phyloP scores from a whole-genome alignment of 768 basidiomycete genomes.

The Lactifluus subvellereus region DNA sequence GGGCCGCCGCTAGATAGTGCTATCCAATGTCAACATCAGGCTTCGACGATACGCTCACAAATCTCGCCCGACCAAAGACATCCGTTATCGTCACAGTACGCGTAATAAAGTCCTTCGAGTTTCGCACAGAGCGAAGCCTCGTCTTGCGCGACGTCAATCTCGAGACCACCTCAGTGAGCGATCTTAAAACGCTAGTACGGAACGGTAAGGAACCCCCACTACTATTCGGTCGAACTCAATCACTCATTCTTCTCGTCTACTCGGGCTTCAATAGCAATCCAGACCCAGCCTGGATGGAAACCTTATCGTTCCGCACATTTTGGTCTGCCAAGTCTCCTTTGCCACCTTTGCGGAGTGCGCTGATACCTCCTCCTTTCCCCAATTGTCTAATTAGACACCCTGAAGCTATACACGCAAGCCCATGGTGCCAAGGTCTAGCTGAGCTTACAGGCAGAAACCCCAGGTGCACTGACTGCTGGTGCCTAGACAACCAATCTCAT shows the following conservation, averaged over 20 bases:
- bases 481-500: constrained; percentile 90
- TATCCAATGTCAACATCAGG: constrained; percentile 25
- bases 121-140: constrained; percentile 81
- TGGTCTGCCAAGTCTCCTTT: constrained; percentile 40
- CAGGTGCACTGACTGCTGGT: neutral
- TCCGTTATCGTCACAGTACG: constrained; percentile 85
- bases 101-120: constrained; percentile 93
- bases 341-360: neutral
- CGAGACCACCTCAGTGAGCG: constrained; percentile 67
- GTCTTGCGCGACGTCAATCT: constrained; percentile 81
- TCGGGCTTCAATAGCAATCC: constrained; percentile 47
- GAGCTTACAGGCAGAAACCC: neutral
- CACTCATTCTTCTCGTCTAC: neutral
- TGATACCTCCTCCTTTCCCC: neutral
- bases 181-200: constrained; percentile 65
- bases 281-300: constrained; percentile 77
- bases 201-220: constrained; percentile 44
- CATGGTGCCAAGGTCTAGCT: constrained; percentile 82
- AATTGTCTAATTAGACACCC: constrained; percentile 54
- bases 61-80: constrained; percentile 58
- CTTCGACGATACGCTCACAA: constrained; percentile 49
- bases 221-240: neutral
- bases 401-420: constrained; percentile 92
- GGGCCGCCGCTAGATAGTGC: neutral
- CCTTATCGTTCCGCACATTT: constrained; percentile 70